Evolutionary conservation across 371 early-diverging fungal species (phyloP), one percentile per base, ranked within the genome.

Genomic region (Mucor circinelloides): DNA sequence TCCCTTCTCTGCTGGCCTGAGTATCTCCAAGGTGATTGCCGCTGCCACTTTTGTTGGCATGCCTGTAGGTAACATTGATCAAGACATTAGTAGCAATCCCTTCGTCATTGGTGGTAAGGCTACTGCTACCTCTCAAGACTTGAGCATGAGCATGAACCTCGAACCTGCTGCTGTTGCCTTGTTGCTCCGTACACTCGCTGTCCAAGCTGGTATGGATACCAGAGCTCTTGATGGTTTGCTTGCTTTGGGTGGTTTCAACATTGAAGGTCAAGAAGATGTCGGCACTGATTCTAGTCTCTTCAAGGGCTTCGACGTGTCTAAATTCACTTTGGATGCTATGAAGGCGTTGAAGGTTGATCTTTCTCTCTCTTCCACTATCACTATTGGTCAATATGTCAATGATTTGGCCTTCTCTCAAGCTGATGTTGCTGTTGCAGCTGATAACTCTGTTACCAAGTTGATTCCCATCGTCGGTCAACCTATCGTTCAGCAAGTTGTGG

Each of bases 391-490:
- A 54, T 88, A 88, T 64, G 58, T 62, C 5, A 80, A 79, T 31
- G 74, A 72, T 0, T 68, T 86, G 32, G 68, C 74, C 5, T 86
- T 85, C 68, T 73, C 81, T 44, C 86, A 88, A 68, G 75, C 68
- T 25, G 72, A 69, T 23, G 84, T 88, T 19, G 58, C 74, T 30
- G 76, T 80, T 46, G 34, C 66, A n/a, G 78, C 82, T 6, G 88
- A 87, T 63, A 63, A 67, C 27, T 68, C 80, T 34, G 71, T 87
- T 48, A 66, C 80, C 27, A 68, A 70, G 13, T 58, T 86, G 58
- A 82, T 85, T 34, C 85, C 88, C 50, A 67, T 87, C 48, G 79
- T 86, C 34, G 86, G 85, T 50, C 84, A 85, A 19, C 86, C 85
- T 28, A 86, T 87, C 58, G 87, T 85, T 3, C 86, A 87, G 40